Conservation (phyloP, 2,329 filamentous ascomycete species). For the Furcasterigmium sp. region DNA sequence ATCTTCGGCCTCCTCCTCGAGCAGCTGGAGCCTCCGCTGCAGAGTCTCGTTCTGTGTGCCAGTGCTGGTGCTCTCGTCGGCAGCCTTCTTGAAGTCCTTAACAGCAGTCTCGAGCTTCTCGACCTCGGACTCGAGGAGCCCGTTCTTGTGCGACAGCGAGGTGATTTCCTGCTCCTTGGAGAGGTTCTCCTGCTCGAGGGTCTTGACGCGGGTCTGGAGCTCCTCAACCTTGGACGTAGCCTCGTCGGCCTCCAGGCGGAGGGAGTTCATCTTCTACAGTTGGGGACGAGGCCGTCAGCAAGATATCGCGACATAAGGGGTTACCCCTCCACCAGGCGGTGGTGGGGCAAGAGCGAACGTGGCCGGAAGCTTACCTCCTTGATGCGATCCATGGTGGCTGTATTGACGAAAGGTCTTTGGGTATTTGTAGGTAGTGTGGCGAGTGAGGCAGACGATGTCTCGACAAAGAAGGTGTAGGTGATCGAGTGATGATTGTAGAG, state of each 20-base stretch:
- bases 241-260: slow-evolving; percentile 91
- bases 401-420: slow-evolving; percentile 13
- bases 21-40: slow-evolving; percentile 85
- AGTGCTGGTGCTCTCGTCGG: slow-evolving; percentile 75
- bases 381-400: slow-evolving; percentile 69
- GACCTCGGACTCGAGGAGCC: slow-evolving; percentile 80
- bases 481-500: background rate
- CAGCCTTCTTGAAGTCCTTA: slow-evolving; percentile 82
- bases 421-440: too few relatives aligned
- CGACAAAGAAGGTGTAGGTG: slow-evolving; percentile 13
- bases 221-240: slow-evolving; percentile 78
- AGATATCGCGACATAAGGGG: slow-evolving; percentile 7
- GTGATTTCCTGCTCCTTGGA: slow-evolving; percentile 98
- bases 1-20: slow-evolving; percentile 97
- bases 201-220: slow-evolving; percentile 80
- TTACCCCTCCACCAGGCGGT: slow-evolving; percentile 16
- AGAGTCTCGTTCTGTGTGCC: slow-evolving; percentile 89
- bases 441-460: too few relatives aligned
- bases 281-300: slow-evolving; percentile 9
- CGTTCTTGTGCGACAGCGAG: slow-evolving; percentile 92
- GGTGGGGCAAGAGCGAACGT: slow-evolving; percentile 22
- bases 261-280: slow-evolving; percentile 82
- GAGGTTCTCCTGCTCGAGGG: slow-evolving; percentile 89
- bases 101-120: slow-evolving; percentile 84
- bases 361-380: slow-evolving; percentile 66